A percentile compares a stretch with the other conserved stretches of the same genome.
These are phyloP conservation scores for Collybia mongolica DNA, from an alignment of 768 basidiomycete genomes.

Conservation along the genomic window DNA sequence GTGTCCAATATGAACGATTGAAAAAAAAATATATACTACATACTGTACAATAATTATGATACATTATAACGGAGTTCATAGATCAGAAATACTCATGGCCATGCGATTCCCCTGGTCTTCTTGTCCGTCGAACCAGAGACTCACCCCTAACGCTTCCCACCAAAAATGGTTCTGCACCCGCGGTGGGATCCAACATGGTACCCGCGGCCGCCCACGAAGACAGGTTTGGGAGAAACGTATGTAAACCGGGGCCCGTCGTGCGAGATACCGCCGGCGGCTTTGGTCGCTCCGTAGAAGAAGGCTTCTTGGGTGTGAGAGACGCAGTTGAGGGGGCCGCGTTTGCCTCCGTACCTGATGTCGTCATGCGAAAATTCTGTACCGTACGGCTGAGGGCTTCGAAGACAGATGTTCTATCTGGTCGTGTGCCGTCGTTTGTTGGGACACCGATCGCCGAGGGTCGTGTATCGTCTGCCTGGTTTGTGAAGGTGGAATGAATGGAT, in stretches of 20 bases:
- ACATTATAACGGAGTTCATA: background rate
- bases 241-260: constrained; percentile 10
- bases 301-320: constrained; percentile 14
- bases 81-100: constrained; percentile 24
- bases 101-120: constrained; percentile 18
- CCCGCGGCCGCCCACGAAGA: constrained; percentile 29
- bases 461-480: constrained; percentile 46
- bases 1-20: background rate
- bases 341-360: constrained; percentile 15
- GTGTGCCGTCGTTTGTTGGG: constrained; percentile 10
- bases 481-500: constrained; percentile 86
- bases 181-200: constrained; percentile 19
- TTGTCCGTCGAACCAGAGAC: constrained; percentile 24
- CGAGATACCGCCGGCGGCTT: constrained; percentile 10
- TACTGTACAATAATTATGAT: background rate
- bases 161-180: constrained; percentile 27
- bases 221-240: constrained; percentile 19
- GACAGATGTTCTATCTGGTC: constrained; percentile 46
- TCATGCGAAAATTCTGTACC: constrained; percentile 45
- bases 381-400: constrained; percentile 53
- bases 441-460: constrained; percentile 3
- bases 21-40: background rate
- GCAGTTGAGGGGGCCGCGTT: constrained; percentile 5
- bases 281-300: constrained; percentile 5
- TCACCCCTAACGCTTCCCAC: constrained; percentile 35